Evolutionary conservation across 257 asterid genomes (phyloP), one percentile per base, ranked within the genome.

Genomic region (Forsythia viridissima): DNA sequence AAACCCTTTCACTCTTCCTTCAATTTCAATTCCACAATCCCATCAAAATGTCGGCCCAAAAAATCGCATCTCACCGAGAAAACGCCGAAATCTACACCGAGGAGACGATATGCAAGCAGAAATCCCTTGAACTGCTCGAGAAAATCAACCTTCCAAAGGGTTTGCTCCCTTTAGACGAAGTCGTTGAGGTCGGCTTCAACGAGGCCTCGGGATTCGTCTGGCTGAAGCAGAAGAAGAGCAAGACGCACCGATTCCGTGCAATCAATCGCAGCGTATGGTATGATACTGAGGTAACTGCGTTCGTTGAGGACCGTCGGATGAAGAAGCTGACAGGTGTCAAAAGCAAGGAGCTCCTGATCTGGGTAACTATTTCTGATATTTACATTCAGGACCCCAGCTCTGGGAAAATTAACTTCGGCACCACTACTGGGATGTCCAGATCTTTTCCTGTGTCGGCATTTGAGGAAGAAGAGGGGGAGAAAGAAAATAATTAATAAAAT

Each of bases 251-350:
- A 1, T 77, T 86, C 80, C 39, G 61, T 66, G 72, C 76, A 34
- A 86, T 86, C 20, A 81, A 83, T 3, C 79, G 72, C 5, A 79
- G 48, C 11, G 86, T 84, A 0, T 51, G 75, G 48, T 86, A 84
- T 72, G 90, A 86, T 12, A 74, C 74, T 1, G 86, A 66, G 65
- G 83, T 86, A 10, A 86, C 88, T 30, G 83, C 79, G 4, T 82
- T 82, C 18, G 74, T 86, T 10, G 86, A 84, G 71, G 80, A 84
- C 39, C 82, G 88, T 1, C 48, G 11, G 85, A 84, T 86, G 90
- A 80, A 75, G 51, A 80, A 77, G 66, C 61, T 86, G 20, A 84
- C 80, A 0, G 90, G 88, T 7, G 86, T 84, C 8, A 84, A 82
- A 75, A 74, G 82, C 42, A 86, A 82, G 76, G 86, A 81, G 67